Percentiles rank a stretch among this genome's conserved stretches.
These are phyloP conservation scores for Ploettnerulaceae sp. DNA, from an alignment of 2,329 filamentous ascomycete genomes.

Conservation along the genomic window DNA sequence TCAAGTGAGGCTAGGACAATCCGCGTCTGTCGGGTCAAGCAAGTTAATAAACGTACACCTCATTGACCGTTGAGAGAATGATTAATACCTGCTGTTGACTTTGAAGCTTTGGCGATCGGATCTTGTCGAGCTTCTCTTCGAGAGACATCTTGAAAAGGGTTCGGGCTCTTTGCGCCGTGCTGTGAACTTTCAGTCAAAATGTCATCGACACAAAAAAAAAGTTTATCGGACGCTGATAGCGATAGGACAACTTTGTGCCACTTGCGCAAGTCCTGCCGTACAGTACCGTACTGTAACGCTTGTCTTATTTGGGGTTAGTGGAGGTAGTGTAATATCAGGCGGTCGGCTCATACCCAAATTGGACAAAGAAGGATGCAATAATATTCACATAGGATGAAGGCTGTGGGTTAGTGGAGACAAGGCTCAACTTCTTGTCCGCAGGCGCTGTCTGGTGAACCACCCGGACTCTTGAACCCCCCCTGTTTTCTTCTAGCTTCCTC, in stretches of 20 bases:
- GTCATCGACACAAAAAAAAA: conserved; percentile 19
- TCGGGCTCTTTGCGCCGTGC: conserved; percentile 28
- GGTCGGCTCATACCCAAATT: background rate
- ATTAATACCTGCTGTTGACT: conserved; percentile 78
- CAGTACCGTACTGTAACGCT: background rate
- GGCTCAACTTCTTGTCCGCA: too few relatives aligned
- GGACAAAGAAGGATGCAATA: background rate
- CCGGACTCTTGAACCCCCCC: conserved; percentile 10
- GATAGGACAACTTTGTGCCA: conserved; percentile 9
- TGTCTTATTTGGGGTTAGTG: too few relatives aligned
- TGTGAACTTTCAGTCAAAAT: conserved; percentile 14
- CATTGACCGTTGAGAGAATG: background rate
- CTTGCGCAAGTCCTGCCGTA: background rate
- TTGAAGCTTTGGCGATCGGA: conserved; percentile 92
- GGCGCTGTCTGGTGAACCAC: too few relatives aligned
- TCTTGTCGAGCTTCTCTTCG: conserved; percentile 92
- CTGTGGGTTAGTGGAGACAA: too few relatives aligned
- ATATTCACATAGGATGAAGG: background rate
- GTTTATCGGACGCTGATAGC: conserved; percentile 22
- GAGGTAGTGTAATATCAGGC: too few relatives aligned
- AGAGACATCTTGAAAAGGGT: conserved; percentile 50
- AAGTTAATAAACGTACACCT: conserved; percentile 4
- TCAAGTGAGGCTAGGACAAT: conserved; percentile 89
- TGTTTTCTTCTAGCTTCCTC: conserved; percentile 15
- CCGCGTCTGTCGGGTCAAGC: conserved; percentile 57